Evolutionary conservation across 169 alveolate species (phyloP), one percentile per base, ranked within the genome.

Genomic region (Plasmodium ovale): DNA sequence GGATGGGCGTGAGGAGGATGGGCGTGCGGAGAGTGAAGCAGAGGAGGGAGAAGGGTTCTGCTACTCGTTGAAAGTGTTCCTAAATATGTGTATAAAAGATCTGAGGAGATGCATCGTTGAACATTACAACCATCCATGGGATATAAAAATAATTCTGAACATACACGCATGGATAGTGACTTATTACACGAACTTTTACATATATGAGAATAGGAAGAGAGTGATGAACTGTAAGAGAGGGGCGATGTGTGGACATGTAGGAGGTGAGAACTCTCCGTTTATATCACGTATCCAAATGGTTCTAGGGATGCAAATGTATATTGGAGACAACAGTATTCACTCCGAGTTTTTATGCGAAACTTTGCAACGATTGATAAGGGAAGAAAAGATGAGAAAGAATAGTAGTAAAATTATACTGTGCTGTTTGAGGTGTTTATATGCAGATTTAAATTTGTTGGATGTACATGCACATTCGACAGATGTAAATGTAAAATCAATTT

Each of bases 101-200:
- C 21, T 79, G 2, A 62, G 79, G 33, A 62, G 89, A 39, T 79
- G 89, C 29, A 79, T 79, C 31, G 58, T 33, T 7, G 89, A 79
- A 23, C 33, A 51, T 39, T 79, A 79, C 23, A 62, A 79, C 23
- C 29, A 47, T 21, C 64, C 42, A 16, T 79, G 89, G 89, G 89
- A 79, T 33, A 51, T 79, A 14, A 79, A 79, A 47, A 65, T 79
- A 1, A 79, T 79, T 31, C 58, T 79, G 9, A 79, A 79, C 33
- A 64, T 79, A 0, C 89, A 79, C 39, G 89, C 89, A 64, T 79
- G 89, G 89, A 79, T 79, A 12, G 77, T 79, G 14, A 79, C 89
- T 0, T 79, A 79, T 47, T 79, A 79, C 10, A 79, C 89, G 5
- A 79, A 79, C 33, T 79, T 21, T 64, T 79, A 79, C 33, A 54